These are phyloP conservation scores for Saccharomycopsis malanga DNA, from an alignment of 805 yeast genomes.

Conservation along the genomic window DNA sequence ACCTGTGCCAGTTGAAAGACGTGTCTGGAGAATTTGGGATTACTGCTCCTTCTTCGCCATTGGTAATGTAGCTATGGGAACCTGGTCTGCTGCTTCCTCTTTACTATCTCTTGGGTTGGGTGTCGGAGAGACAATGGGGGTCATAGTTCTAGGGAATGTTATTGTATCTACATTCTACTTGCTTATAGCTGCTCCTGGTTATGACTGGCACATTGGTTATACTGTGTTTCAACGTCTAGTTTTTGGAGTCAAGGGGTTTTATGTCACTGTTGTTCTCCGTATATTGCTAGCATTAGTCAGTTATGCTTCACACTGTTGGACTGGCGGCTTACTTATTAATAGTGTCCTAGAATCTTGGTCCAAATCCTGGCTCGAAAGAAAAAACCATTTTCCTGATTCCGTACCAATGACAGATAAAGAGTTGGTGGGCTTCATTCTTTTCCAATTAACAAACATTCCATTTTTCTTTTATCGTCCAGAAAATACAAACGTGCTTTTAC, in stretches of 20 bases:
- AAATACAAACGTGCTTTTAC: conserved; percentile 19
- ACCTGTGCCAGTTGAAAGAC: conserved; percentile 24
- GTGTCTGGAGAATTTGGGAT: conserved; percentile 25
- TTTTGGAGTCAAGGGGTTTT: conserved; percentile 27
- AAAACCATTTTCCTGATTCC: conserved; percentile 28
- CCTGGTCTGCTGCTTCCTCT: conserved; percentile 41
- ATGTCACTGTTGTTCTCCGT: conserved; percentile 24
- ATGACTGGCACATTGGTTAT: conserved; percentile 43
- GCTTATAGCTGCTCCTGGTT: conserved; percentile 43
- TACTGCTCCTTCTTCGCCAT: conserved; percentile 21
- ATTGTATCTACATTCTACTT: conserved; percentile 38
- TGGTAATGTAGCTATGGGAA: conserved; percentile 37
- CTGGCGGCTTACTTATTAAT: conserved; percentile 25
- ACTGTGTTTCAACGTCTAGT: conserved; percentile 33
- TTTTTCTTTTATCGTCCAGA: conserved; percentile 25
- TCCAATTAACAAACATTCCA: conserved; percentile 24
- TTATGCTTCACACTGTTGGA: conserved; percentile 26
- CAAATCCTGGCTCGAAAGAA: conserved; percentile 25
- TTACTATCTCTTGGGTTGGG: conserved; percentile 39
- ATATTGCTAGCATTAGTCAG: conserved; percentile 25
- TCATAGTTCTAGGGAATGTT: conserved; percentile 39
- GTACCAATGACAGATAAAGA: conserved; percentile 34
- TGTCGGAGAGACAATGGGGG: conserved; percentile 40
- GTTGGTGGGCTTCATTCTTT: conserved; percentile 32
- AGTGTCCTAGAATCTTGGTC: conserved; percentile 24